Evolutionary conservation across 768 basidiomycete species (phyloP), one percentile per base, ranked within the genome.

Genomic region (Boletus subparvulus): DNA sequence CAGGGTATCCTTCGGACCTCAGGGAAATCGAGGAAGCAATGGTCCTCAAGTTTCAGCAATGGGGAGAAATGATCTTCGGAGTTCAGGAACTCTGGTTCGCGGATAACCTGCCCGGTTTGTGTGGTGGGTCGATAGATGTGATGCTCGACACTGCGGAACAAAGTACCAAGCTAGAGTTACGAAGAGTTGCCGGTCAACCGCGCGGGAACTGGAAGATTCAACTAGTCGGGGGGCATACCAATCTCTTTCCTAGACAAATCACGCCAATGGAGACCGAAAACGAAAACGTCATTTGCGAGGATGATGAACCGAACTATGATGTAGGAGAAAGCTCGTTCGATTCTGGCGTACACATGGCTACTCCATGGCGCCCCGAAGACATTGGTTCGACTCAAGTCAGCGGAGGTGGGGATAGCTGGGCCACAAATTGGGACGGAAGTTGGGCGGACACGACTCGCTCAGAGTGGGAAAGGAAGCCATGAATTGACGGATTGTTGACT

Each of bases 21-120:
- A 62, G 71, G 13, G 78, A 79, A 17, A 85, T 92, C 37, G 80
- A 74, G 2, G 70, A 75, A 6, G 71, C 69, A 12, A 74, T 88
- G 21, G 77, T 80, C 65, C 59, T 67, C 4, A 80, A 75, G 56
- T 84, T 92, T 79, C 80, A 85, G 48, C 73, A 74, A 40, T 79
- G 76, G 59, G 72, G 81, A 7, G 79, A 84, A 55, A 68, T 68
- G 2, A 74, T 78, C 55, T 76, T 85, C 58, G 68, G 80, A 5
- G 61, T 77, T 11, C 69, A 71, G 28, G 76, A 77, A 45, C 63
- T 79, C 40, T 81, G 78, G 79, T 86, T 54, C 75, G 80, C 65
- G 73, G 81, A 69, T 3, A 54, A 70, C 33, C 49, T 75, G n/a
- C 58, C 67, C 5, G 26, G 66, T 41, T 50, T 70, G 19, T 75